Evolutionary conservation across 306 rosid genomes (phyloP), one percentile per base, ranked within the genome.

Genomic region (Luffa acutangula): DNA sequence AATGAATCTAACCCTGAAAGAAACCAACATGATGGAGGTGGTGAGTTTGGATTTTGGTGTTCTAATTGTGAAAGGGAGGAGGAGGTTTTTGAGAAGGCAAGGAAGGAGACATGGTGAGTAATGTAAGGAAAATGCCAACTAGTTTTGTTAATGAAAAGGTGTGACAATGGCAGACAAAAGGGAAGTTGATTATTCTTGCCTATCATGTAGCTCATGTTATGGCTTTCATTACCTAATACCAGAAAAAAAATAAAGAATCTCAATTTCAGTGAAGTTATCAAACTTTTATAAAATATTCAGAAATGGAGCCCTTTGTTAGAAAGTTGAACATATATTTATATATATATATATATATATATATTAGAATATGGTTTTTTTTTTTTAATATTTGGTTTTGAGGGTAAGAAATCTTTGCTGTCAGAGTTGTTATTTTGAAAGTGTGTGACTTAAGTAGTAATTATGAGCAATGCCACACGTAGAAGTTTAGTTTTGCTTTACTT

Each of bases 141-240:
- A 82, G 86, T 71, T 82, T 77, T 94, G 91, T 83, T 87, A 69
- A 81, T 87, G 83, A 83, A 84, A 93, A 84, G 93, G 82, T 82
- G 80, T 42, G 80, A 76, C 80, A 90, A 90, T 89, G 97, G 96
- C 91, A 90, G 97, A 91, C 98, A 93, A 79, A 31, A 81, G 77
- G 66, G 87, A 54, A 87, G 85, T 86, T 88, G 76, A 85, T 87
- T 81, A 59, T 83, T 81, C 78, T 82, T 77, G 39, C 79, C 82
- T 53, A 58, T 75, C 74, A 62, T 87, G 87, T 76, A 86, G 88
- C 86, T 87, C 89, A 82, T 78, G 89, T 56, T 84, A 82, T 80
- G 72, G 69, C 85, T 81, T 83, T 85, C 86, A 85, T 80, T 82
- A 64, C 85, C 79, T 59, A 86, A 80, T 81, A 78, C 65, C 73